phyloP scores from a whole-genome alignment of 352 stramenopile species.

The Aphanomyces euteiches region DNA sequence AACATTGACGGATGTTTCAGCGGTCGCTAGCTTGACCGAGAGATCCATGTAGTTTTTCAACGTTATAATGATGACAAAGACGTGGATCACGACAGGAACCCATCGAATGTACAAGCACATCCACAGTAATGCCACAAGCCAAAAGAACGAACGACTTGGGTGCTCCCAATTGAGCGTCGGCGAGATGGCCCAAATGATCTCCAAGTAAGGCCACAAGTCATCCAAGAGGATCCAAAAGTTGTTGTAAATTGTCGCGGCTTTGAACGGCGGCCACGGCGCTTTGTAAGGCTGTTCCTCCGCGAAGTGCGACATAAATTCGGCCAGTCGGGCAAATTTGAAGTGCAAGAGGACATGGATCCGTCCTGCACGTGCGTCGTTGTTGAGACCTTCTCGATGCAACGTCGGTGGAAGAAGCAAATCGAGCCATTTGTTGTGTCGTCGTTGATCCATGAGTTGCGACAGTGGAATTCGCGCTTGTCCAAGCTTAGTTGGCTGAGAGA shows the following conservation, averaged over 20 bases:
- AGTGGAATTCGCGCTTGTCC: slow-evolving; percentile 73
- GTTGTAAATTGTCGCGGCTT: slow-evolving; percentile 76
- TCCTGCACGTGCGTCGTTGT: slow-evolving; percentile 76
- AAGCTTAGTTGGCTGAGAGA: slow-evolving; percentile 72
- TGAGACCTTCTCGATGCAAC: slow-evolving; percentile 69
- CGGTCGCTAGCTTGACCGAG: slow-evolving; percentile 1
- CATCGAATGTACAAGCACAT: slow-evolving; percentile 78
- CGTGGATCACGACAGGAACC: slow-evolving; percentile 72
- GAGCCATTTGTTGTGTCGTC: slow-evolving; percentile 84
- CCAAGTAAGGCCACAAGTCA: slow-evolving; percentile 79
- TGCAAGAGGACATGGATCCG: slow-evolving; percentile 80
- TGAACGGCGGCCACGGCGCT: slow-evolving; percentile 79
- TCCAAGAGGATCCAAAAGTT: slow-evolving; percentile 85
- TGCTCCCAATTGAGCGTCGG: slow-evolving; percentile 84
- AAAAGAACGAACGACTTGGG: slow-evolving; percentile 80
- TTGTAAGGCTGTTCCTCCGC: slow-evolving; percentile 62
- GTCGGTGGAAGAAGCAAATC: slow-evolving; percentile 75
- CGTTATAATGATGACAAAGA: slow-evolving; percentile 74
- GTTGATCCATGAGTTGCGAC: slow-evolving; percentile 79
- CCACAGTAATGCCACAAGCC: slow-evolving; percentile 75
- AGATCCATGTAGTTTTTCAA: slow-evolving; percentile 78
- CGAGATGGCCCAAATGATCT: slow-evolving; percentile 77
- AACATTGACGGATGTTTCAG: background rate
- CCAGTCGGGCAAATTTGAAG: slow-evolving; percentile 84
- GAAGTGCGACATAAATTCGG: slow-evolving; percentile 81